A percentile compares a stretch with the other conserved stretches of the same genome.
Conservation (phyloP, 495 filamentous ascomycete species). For the Aspergillus kassunensis region DNA sequence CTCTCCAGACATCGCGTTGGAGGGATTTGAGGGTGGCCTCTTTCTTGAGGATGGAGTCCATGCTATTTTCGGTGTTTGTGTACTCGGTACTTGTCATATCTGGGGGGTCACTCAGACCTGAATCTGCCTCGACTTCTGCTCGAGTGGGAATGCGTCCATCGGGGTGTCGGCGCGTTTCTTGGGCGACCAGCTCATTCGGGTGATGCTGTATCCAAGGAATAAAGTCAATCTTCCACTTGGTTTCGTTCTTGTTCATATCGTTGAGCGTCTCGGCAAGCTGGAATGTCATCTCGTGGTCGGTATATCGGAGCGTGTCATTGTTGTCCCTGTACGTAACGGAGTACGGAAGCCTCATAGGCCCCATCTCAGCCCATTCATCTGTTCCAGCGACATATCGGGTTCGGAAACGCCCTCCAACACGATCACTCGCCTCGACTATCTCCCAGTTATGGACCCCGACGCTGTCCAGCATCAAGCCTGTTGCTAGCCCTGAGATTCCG, state of each 20-base stretch:
- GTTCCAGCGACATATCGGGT: constrained; percentile 56
- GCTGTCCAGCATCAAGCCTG: constrained; percentile 39
- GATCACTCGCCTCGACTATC: constrained; percentile 44
- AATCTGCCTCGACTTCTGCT: constrained; percentile 27
- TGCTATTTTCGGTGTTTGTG: constrained; percentile 10
- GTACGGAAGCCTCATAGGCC: constrained; percentile 58
- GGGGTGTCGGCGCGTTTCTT: constrained; percentile 46
- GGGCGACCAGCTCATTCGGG: constrained; percentile 48
- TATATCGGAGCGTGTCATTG: background rate
- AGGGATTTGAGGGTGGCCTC: constrained; percentile 20
- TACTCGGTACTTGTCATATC: constrained; percentile 8
- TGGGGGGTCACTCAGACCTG: constrained; percentile 13
- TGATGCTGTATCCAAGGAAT: constrained; percentile 58
- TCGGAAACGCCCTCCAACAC: constrained; percentile 53
- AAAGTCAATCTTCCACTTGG: constrained; percentile 54
- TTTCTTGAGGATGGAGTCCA: constrained; percentile 18
- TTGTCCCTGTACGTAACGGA: constrained; percentile 23
- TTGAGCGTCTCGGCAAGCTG: constrained; percentile 35
- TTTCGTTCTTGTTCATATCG: constrained; percentile 45
- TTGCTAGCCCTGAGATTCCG: constrained; percentile 61
- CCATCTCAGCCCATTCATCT: constrained; percentile 64
- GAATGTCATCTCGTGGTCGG: constrained; percentile 11
- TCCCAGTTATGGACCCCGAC: constrained; percentile 50
- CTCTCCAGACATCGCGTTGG: constrained; percentile 21
- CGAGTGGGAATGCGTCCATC: constrained; percentile 40